Evolutionary conservation across 805 yeast species (phyloP), one percentile per base, ranked within the genome.

Genomic region (Candida chauliodis): DNA sequence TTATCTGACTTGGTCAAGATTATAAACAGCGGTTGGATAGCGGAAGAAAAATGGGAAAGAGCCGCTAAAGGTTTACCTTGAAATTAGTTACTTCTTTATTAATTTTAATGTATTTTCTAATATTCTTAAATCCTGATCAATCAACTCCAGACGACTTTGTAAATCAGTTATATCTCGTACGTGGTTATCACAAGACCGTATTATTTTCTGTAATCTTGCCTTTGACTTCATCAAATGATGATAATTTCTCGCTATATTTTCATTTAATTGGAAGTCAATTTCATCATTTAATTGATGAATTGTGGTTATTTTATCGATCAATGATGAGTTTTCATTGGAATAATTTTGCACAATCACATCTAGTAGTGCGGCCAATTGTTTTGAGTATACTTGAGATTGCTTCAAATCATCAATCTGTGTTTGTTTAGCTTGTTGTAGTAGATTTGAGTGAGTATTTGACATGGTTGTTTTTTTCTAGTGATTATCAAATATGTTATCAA

Each of bases 1-100:
- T 71, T 91, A 50, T 69, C 67, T 41, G 95, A 88, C 55, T 78
- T 84, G 29, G 55, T 88, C 36, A 73, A 74, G 46, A 75, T 90
- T 17, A 73, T 90, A 29, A 79, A 86, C 50, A 76, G 84, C 3
- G 96, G 96, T 14, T 90, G 98, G 98, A 71, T 74, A 11, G 81
- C 79, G 43, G 78, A 78, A 16, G 87, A 81, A 36, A 76, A 78
- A 47, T 90, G 93, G 91, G 82, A 76, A 41, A 61, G 71, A 25
- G 75, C 75, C 3, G 70, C 71, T 4, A 53, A 50, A 22, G 73
- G 73, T 1, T 47, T 66, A 36, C 53, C 69, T 4, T 61, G 43
- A 36, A 2, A 4, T n/a, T 39, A 10, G 21, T 26, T 46, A 26
- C n/a, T 26, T n/a, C n/a, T 27, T 17, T 10, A 59, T 43, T 10